These are phyloP conservation scores for Rhizophlyctis rosea DNA, from an alignment of 192 early-diverging fungal species.

Conservation along the genomic window DNA sequence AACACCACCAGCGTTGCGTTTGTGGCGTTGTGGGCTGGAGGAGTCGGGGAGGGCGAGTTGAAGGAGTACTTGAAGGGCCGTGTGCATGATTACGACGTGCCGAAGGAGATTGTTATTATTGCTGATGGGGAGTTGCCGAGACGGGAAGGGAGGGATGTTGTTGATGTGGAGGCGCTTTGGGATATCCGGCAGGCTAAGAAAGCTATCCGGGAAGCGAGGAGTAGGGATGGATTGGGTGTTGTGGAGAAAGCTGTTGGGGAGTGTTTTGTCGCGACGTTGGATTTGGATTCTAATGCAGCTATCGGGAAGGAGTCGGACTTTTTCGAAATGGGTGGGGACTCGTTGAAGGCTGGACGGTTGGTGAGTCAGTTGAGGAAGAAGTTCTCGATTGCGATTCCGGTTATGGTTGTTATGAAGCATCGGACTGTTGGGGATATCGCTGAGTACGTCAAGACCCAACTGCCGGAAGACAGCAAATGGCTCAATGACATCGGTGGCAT, in stretches of 20 bases:
- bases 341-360: slow-evolving; percentile 34
- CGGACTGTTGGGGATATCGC: slow-evolving; percentile 16
- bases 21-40: too few species aligned
- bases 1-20: too few species aligned
- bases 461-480: too few species aligned
- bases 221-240: slow-evolving; percentile 16
- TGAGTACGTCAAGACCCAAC: too few species aligned
- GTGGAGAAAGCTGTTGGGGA: slow-evolving; percentile 15
- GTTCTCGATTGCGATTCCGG: too few species aligned
- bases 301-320: slow-evolving; percentile 40
- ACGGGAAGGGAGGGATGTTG: slow-evolving; percentile 11
- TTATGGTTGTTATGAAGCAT: slow-evolving; percentile 7
- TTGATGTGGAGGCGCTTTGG: slow-evolving; percentile 17
- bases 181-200: slow-evolving; percentile 5
- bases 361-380: slow-evolving; percentile 22
- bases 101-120: slow-evolving; percentile 31
- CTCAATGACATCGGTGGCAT: too few species aligned
- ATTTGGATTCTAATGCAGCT: too few species aligned
- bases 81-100: slow-evolving; percentile 33
- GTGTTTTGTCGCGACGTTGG: slow-evolving; percentile 34
- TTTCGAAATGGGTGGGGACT: slow-evolving; percentile 44
- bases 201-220: too few species aligned
- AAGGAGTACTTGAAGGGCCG: slow-evolving; percentile 7
- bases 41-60: too few species aligned
- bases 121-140: slow-evolving; percentile 17